Base-by-base conservation (phyloP, 495 filamentous ascomycete species). In the Cladorrhinum samala region DNA sequence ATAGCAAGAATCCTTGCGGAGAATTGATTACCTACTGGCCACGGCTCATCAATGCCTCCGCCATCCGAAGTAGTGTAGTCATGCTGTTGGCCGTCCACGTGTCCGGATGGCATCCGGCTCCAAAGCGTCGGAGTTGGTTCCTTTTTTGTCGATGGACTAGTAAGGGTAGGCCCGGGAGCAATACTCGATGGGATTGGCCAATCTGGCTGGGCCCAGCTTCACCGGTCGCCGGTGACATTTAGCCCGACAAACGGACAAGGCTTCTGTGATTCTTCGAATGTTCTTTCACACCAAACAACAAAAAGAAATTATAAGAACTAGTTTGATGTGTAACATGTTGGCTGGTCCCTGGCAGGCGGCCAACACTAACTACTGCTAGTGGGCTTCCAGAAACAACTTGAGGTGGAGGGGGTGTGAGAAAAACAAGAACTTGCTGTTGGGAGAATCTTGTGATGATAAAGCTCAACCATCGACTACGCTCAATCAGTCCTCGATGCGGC, bases 91-190 rank as follows among this genome's bases (percentile, higher is more conserved):
- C 47, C 40, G 33, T 53, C 48, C 57, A 59, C 57, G 57, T 59
- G 21, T 52, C 53, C 53, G 49, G 57, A 46, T 52, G 36, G 39
- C 11, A 36, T 52, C 57, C 57, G 57, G 57, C 49, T 40, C 42
- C 52, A 55, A 48, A 43, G 48, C 46, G 21, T 44, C 30, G 48
- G 52, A 49, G 30, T 53, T 40, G 17, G 39, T 25, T 43, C 17
- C 18, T 30, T 33, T 27, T 50, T 46, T 18, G 18, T 16, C 37
- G 33, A 37, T 21, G 20, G 8, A 14, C 11, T 21, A 45, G 24
- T 21, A 33, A n/a, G 45, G 45, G 23, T 17, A 18, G 4, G 23
- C 11, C 45, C 42, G 42, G 42, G 45, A 47, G 14, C 8, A n/a
- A 14, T 41, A 14, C n/a, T 41, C 24, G 8, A 47, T 23, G 20